Evolutionary conservation across 2,329 filamentous ascomycete genomes (phyloP), one percentile per base, ranked within the genome.

Genomic region (Neodidymelliopsis sp.): DNA sequence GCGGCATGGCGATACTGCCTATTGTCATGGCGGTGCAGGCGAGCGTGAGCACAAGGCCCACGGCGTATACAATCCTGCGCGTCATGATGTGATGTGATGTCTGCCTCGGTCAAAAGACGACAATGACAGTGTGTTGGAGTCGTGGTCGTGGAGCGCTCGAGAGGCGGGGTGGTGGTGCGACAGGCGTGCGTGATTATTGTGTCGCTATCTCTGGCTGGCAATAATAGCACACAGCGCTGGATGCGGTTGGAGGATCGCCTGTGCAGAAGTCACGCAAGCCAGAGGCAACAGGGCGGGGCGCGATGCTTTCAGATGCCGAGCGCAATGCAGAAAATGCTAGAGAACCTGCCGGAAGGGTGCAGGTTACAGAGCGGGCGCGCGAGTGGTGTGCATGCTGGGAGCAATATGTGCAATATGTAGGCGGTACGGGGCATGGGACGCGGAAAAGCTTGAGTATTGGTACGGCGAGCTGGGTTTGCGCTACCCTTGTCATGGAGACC

Each of bases 21-120:
- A 92, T 77, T 18, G 88, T 89, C 80, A 91, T 84, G 53, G 81
- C 81, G 22, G 86, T 89, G 48, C 87, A 72, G 50, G 70, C 76
- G 29, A 79, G 58, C 52, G 76, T 78, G 44, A 76, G 68, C 70
- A 76, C 75, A 27, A 80, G 69, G 48, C 76, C 77, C 54, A 77
- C 69, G 61, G 75, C 75, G 57, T 80, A 81, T 20, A 81, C 75
- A 13, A 77, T 69, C 52, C 74, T 72, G 25, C 78, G 72, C 53
- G 77, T 78, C 78, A 80, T 80, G 63, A 22, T 60, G 59, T 6
- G 15, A 27, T 34, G 35, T 12, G 28, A 11, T 38, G 38, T 22
- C 13, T 35, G n/a, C n/a, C 24, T 41, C 10, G 16, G n/a, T 22
- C n/a, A n/a, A n/a, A n/a, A n/a, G 23, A 20, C 3, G 39, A 19